These are phyloP conservation scores for Talaromyces sp. DNA, from an alignment of 2,329 filamentous ascomycete species.

Conservation along the genomic window DNA sequence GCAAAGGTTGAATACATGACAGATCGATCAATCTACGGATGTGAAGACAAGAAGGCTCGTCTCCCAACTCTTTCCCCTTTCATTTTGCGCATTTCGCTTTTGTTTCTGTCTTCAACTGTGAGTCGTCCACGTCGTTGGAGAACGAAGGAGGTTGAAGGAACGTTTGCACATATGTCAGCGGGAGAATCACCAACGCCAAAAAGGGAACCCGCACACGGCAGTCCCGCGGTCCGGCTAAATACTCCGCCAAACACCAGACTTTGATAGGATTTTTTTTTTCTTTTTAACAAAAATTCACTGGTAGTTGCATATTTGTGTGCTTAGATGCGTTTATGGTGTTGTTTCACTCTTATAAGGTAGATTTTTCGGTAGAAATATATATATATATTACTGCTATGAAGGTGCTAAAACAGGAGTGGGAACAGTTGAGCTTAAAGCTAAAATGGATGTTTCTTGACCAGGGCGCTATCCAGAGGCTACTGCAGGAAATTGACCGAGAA, in stretches of 20 bases:
- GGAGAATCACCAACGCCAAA: neutral
- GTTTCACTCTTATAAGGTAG: neutral
- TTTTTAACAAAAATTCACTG: neutral
- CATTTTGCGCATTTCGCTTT: neutral
- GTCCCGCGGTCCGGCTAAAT: neutral
- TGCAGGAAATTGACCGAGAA: neutral
- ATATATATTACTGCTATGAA: neutral
- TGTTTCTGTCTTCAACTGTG: neutral
- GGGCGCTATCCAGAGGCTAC: neutral
- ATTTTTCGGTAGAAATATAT: neutral
- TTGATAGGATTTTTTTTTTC: neutral
- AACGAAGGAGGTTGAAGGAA: neutral
- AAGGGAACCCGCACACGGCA: neutral
- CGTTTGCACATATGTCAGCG: neutral
- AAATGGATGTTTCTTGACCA: neutral
- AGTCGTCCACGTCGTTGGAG: neutral
- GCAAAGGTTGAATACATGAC: neutral
- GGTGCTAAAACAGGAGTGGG: neutral
- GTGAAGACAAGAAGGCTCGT: neutral
- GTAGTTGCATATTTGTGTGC: neutral
- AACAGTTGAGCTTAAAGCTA: neutral
- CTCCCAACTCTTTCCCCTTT: neutral
- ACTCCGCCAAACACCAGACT: no score
- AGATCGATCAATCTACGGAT: neutral
- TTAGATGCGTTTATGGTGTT: neutral